A percentile compares a stretch with the other conserved stretches of the same genome.
phyloP scores from a whole-genome alignment of 2,329 filamentous ascomycete genomes.

The Colletotrichum sp. region DNA sequence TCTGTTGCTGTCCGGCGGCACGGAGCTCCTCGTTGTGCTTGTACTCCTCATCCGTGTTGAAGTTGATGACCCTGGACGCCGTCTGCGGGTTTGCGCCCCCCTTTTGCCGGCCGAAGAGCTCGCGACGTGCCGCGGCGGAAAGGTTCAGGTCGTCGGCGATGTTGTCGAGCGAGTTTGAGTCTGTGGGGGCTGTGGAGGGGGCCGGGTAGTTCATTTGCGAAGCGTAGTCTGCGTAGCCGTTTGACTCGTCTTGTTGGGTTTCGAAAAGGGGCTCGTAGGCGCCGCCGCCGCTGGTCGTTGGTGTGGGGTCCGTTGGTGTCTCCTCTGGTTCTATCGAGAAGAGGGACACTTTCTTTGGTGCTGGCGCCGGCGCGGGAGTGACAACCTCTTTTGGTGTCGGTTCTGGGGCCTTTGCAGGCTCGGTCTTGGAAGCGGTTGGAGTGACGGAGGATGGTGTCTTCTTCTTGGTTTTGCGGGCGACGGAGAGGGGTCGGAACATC shows the following conservation, averaged over 20 bases:
- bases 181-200: constrained; percentile 30
- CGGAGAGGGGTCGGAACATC: constrained; percentile 89
- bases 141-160: constrained; percentile 83
- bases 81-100: constrained; percentile 46
- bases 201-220: constrained; percentile 35
- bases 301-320: constrained; percentile 19
- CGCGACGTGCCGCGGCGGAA: constrained; percentile 75
- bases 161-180: constrained; percentile 64
- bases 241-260: constrained; percentile 27
- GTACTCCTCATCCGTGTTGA: constrained; percentile 91
- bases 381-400: background rate
- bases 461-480: constrained; percentile 75
- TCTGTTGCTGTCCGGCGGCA: constrained; percentile 70
- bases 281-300: constrained; percentile 43
- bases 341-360: constrained; percentile 65
- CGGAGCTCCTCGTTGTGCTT: constrained; percentile 80
- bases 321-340: constrained; percentile 65
- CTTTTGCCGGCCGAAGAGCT: constrained; percentile 78
- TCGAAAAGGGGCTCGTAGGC: constrained; percentile 60
- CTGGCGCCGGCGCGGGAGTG: constrained; percentile 24
- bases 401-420: constrained; percentile 10
- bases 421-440: constrained; percentile 6
- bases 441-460: constrained; percentile 48
- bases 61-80: constrained; percentile 76
- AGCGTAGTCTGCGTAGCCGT: constrained; percentile 36